Conservation (phyloP, 1,139 yeast species). For the Protomyces gravidus region DNA sequence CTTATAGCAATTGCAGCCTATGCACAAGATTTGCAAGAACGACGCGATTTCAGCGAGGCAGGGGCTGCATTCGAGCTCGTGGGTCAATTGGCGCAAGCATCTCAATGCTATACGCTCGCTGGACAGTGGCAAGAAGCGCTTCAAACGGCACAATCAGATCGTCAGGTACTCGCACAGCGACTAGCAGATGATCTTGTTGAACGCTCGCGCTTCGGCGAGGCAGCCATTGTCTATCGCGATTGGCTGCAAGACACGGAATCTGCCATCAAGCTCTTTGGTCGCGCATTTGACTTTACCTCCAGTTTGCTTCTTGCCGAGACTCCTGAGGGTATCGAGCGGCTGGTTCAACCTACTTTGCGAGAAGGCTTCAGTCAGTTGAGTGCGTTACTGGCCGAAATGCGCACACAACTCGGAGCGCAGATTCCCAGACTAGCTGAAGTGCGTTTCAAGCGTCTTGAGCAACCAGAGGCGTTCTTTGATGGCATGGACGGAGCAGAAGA, state of each 20-base stretch:
- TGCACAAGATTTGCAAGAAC: constrained; percentile 11
- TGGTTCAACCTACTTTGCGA: constrained; percentile 68
- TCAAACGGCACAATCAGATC: constrained; percentile 47
- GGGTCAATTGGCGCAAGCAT: constrained; percentile 54
- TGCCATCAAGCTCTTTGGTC: constrained; percentile 66
- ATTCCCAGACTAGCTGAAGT: constrained; percentile 76
- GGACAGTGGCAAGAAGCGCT: constrained; percentile 79
- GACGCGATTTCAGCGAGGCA: constrained; percentile 54
- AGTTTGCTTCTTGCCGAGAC: constrained; percentile 63
- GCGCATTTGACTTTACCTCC: constrained; percentile 66
- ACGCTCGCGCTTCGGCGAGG: constrained; percentile 70
- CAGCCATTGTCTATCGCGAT: constrained; percentile 71
- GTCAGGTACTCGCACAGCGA: constrained; percentile 36
- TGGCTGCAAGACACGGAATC: constrained; percentile 59
- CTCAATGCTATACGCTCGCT: constrained; percentile 63
- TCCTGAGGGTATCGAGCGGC: constrained; percentile 44
- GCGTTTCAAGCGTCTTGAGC: constrained; percentile 72
- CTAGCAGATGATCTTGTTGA: constrained; percentile 60
- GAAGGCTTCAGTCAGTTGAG: constrained; percentile 87
- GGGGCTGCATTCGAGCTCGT: constrained; percentile 74
- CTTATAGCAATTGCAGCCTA: constrained; percentile 44
- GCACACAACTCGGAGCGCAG: constrained; percentile 78
- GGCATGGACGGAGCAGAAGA: constrained; percentile 45
- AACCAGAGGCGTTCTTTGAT: constrained; percentile 74
- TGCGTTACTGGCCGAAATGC: constrained; percentile 87